Conservation (phyloP, 106 monocot species). For the Allium cepa region DNA sequence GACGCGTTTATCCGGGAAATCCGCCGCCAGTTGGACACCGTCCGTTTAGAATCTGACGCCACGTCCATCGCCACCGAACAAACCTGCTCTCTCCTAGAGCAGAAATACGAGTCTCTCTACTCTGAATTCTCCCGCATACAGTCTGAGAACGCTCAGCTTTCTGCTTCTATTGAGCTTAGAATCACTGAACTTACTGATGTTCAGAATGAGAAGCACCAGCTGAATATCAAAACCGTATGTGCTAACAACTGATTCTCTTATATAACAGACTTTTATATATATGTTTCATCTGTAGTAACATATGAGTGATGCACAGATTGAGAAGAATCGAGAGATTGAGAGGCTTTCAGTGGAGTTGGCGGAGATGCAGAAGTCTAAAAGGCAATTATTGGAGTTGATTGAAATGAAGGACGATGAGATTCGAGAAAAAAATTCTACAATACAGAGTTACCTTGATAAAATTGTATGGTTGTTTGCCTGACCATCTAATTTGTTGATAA, state of each 20-base stretch:
- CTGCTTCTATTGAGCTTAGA: conserved; percentile 38
- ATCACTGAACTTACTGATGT: conserved; percentile 43
- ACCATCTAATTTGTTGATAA: not conserved
- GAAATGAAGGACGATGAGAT: conserved; percentile 79
- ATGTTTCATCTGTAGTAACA: not conserved
- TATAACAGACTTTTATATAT: not conserved
- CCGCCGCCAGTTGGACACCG: conserved; percentile 78
- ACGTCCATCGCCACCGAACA: conserved; percentile 81
- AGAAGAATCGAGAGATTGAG: conserved; percentile 83
- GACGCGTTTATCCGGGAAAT: conserved; percentile 68
- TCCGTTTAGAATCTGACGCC: conserved; percentile 76
- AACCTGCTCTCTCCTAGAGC: conserved; percentile 74
- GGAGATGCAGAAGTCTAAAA: conserved; percentile 71
- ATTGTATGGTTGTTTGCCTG: conserved; percentile 48
- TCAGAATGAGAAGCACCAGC: conserved; percentile 66
- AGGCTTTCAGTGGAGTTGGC: conserved; percentile 53
- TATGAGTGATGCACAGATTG: conserved; percentile 32
- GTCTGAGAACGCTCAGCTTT: conserved; percentile 59
- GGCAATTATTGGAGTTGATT: conserved; percentile 67
- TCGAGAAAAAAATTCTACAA: conserved; percentile 63
- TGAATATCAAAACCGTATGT: conserved; percentile 56
- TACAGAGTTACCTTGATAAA: conserved; percentile 77
- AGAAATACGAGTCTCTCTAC: conserved; percentile 55
- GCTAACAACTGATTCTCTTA: not conserved
- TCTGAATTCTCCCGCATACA: conserved; percentile 45